Base-by-base conservation (phyloP, 2,329 filamentous ascomycete species). In the Xylariomycetidae sp. region DNA sequence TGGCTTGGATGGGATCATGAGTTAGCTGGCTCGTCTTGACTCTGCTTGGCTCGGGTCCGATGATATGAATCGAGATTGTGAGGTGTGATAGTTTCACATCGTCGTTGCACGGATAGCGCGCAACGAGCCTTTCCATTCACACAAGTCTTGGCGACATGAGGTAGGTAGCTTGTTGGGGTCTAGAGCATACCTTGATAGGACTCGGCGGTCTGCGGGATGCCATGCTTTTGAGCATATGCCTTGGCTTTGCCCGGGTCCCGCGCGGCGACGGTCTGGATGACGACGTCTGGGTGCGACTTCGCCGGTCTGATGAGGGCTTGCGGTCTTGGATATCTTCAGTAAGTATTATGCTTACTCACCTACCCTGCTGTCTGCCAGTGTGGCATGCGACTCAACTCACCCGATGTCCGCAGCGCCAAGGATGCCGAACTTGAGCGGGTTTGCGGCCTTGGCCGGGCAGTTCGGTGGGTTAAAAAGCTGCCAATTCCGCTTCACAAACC, bases 181-280 rank as follows among this genome's bases (percentile, higher is more conserved):
- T n/a, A n/a, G n/a, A n/a, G n/a, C n/a, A n/a, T 51, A 67, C 66
- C 68, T 45, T 77, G 59, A 41, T 78, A 78, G 31, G 57, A 56
- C 34, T 60, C 52, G 44, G 67, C 59, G 6, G 72, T 68, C 17
- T 69, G 61, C 0, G 67, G 69, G 29, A 79, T 73, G 7, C 57
- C 57, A 48, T 77, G 56, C 38, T 66, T 69, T 42, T 67, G 67
- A 3, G 72, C 73, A 51, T 63, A 77, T 1, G 56, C 59, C 31
- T 63, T 52, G 1, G 74, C 75, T 31, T 59, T 67, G 4, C 49
- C 51, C 19, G 45, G 55, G 48, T 74, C 66, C 4, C 74, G 61
- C 3, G 73, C 70, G 3, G 74, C 71, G 2, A 80, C 62, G 4
- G 66, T 69, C 7, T 66, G 61, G 10, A 80, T 39, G 10, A 75